Evolutionary conservation across 2,329 filamentous ascomycete genomes (phyloP).

Genomic region (Colletotrichum sp.): DNA sequence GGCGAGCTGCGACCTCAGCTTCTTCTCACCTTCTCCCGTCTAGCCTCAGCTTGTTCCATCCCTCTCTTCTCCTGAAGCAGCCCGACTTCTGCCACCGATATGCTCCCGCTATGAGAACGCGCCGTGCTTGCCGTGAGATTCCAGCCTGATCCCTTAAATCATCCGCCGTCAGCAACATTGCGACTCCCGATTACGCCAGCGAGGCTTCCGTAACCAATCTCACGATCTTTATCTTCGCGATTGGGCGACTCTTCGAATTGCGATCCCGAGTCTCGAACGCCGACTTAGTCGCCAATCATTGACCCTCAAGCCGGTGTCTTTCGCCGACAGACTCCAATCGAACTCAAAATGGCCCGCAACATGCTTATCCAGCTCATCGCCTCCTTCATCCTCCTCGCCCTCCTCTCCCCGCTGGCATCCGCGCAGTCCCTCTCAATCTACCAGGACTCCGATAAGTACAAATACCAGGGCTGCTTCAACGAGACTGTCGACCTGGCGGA

Average conservation of each 20-base stretch:
- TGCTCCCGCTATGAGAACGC: background rate
- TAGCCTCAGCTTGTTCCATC: background rate
- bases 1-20: background rate
- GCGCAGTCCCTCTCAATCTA: constrained; percentile 34
- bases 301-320: too few relatives aligned
- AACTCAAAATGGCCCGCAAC: background rate
- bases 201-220: background rate
- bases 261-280: background rate
- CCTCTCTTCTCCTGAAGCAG: background rate
- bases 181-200: background rate
- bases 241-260: background rate
- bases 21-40: background rate
- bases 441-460: constrained; percentile 42
- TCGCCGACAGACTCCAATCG: background rate
- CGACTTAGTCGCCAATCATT: background rate
- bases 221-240: background rate
- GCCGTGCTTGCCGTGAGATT: background rate
- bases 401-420: constrained; percentile 18
- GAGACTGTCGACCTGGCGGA: constrained; percentile 54
- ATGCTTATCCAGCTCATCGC: background rate
- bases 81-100: background rate
- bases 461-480: constrained; percentile 63
- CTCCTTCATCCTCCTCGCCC: constrained; percentile 18
- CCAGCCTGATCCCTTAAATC: background rate
- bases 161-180: background rate